Evolutionary conservation across 257 asterid genomes (phyloP).

Genomic region (Salvia hispanica): DNA sequence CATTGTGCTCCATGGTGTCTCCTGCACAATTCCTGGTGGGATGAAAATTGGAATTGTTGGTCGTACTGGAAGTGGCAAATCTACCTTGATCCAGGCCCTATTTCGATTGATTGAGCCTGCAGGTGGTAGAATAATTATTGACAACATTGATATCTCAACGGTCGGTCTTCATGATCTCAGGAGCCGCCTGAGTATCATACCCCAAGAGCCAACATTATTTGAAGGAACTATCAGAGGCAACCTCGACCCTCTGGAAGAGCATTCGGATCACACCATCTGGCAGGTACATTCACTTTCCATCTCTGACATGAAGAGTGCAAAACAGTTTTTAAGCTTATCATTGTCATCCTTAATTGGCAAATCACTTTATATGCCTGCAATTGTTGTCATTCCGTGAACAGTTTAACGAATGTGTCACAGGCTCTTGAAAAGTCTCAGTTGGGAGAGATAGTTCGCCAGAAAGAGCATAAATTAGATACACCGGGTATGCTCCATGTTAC

Average conservation of each 20-base stretch:
- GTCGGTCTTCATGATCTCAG: slow-evolving; percentile 98
- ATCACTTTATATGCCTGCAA: background rate
- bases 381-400: background rate
- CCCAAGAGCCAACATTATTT: slow-evolving; percentile 94
- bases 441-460: slow-evolving; percentile 75
- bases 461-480: slow-evolving; percentile 81
- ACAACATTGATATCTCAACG: slow-evolving; percentile 73
- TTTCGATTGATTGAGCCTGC: slow-evolving; percentile 93
- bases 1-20: slow-evolving; percentile 86
- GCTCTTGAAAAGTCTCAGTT: slow-evolving; percentile 95
- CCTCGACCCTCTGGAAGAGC: slow-evolving; percentile 91
- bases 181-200: slow-evolving; percentile 85
- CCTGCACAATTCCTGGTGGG: slow-evolving; percentile 95
- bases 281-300: slow-evolving; percentile 50
- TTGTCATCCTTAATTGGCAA: background rate
- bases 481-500: slow-evolving; percentile 54
- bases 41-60: slow-evolving; percentile 95
- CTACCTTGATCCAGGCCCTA: slow-evolving; percentile 94
- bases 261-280: slow-evolving; percentile 87
- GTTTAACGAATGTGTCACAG: slow-evolving; percentile 38
- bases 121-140: slow-evolving; percentile 84
- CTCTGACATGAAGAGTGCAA: background rate
- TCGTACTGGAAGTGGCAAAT: slow-evolving; percentile 99
- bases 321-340: background rate
- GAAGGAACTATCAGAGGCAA: slow-evolving; percentile 96